Evolutionary conservation across 768 basidiomycete genomes (phyloP).

Genomic region (Cyclocybe cylindracea): DNA sequence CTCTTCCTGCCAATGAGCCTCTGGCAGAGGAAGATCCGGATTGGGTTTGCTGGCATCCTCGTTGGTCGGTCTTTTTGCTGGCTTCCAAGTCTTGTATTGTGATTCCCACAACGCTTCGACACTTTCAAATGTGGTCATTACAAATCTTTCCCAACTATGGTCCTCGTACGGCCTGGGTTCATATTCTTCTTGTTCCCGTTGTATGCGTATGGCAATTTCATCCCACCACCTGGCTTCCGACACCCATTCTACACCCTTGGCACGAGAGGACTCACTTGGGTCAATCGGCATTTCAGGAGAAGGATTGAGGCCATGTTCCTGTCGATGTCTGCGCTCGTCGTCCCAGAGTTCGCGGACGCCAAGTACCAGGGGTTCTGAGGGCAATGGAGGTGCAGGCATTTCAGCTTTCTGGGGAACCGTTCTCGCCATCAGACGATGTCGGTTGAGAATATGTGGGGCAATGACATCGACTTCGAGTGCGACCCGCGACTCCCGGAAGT

Average conservation of each 20-base stretch:
- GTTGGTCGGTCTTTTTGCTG: slow-evolving; percentile 23
- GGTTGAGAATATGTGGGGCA: slow-evolving; percentile 84
- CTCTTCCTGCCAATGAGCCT: slow-evolving; percentile 18
- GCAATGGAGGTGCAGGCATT: slow-evolving; percentile 55
- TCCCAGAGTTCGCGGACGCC: slow-evolving; percentile 96
- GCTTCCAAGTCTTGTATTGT: slow-evolving; percentile 58
- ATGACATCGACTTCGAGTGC: slow-evolving; percentile 83
- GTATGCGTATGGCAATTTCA: slow-evolving; percentile 64
- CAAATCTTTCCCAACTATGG: slow-evolving; percentile 64
- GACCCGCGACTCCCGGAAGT: slow-evolving; percentile 66
- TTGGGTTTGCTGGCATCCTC: slow-evolving; percentile 14
- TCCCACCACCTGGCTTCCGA: slow-evolving; percentile 78
- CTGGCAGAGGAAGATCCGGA: slow-evolving; percentile 6
- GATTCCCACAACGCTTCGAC: slow-evolving; percentile 84
- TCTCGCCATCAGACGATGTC: slow-evolving; percentile 63
- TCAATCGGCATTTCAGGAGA: slow-evolving; percentile 75
- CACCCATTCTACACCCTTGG: slow-evolving; percentile 62
- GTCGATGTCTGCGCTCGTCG: slow-evolving; percentile 82
- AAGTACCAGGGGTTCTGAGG: slow-evolving; percentile 75
- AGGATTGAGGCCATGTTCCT: slow-evolving; percentile 65
- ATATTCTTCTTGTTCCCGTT: slow-evolving; percentile 34
- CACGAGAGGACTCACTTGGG: slow-evolving; percentile 63
- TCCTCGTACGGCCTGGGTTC: slow-evolving; percentile 14
- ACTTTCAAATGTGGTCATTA: slow-evolving; percentile 91
- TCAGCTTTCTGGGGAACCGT: slow-evolving; percentile 66